Conservation (phyloP, 2,329 filamentous ascomycete genomes). For the Penicillium sp. region DNA sequence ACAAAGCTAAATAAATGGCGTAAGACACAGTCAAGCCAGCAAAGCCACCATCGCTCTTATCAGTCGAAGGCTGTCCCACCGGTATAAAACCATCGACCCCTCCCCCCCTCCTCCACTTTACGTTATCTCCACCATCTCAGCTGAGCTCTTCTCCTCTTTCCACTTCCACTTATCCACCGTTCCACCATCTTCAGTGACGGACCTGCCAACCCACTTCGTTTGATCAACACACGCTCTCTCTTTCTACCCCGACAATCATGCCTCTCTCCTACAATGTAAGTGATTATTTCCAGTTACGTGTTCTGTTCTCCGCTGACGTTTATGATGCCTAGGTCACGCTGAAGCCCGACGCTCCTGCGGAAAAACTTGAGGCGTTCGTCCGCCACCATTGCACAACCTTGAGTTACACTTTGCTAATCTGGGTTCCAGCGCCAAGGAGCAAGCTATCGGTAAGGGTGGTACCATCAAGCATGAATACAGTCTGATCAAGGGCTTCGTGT, state of each 20-base stretch:
- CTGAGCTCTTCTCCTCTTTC: not conserved
- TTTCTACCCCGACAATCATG: conserved; percentile 33
- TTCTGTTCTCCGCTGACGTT: conserved; percentile 10
- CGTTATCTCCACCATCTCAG: conserved; percentile 10
- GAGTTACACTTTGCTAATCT: conserved; percentile 17
- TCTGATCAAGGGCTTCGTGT: conserved; percentile 93
- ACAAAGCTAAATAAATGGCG: conserved; percentile 17
- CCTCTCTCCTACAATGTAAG: conserved; percentile 45
- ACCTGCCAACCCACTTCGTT: not conserved
- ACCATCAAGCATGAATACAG: conserved; percentile 82
- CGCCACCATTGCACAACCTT: not conserved
- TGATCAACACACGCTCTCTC: not conserved
- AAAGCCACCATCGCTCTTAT: conserved; percentile 14
- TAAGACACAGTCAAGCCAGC: conserved; percentile 13
- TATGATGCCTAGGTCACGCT: conserved; percentile 68
- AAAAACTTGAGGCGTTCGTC: conserved; percentile 70
- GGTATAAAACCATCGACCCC: conserved; percentile 16
- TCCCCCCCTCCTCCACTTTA: conserved; percentile 17
- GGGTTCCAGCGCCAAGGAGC: conserved; percentile 70
- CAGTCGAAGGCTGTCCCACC: conserved; percentile 9
- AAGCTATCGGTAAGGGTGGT: conserved; percentile 74
- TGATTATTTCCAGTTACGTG: not conserved
- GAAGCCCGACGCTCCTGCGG: conserved; percentile 68
- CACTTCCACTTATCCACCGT: not conserved
- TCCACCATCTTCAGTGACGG: not conserved